Percentiles rank a stretch among this genome's conserved stretches.
These are phyloP conservation scores for Gonapodya sp. DNA, from an alignment of 192 early-diverging fungal genomes.

Conservation along the genomic window DNA sequence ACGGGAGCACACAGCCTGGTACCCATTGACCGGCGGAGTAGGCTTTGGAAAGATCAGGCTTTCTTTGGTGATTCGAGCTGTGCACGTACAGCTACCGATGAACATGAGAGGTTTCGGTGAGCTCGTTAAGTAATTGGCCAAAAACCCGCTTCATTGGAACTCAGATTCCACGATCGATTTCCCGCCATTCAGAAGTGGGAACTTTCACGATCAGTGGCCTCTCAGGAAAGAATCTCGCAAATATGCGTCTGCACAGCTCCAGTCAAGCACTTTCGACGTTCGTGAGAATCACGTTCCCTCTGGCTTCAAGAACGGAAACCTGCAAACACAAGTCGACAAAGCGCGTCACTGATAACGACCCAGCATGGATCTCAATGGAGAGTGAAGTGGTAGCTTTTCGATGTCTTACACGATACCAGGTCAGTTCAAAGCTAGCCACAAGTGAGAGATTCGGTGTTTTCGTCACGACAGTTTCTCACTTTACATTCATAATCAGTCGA, in stretches of 20 bases:
- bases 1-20: neutral
- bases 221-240: neutral
- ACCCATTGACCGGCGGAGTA: neutral
- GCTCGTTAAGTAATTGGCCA: too few species aligned
- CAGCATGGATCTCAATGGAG: neutral
- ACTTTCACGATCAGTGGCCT: neutral
- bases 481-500: too few species aligned
- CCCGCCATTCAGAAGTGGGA: neutral
- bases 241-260: neutral
- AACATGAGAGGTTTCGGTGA: neutral
- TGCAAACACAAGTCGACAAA: neutral
- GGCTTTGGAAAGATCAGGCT: neutral
- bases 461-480: neutral
- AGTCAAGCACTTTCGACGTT: neutral
- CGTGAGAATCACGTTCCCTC: neutral
- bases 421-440: neutral
- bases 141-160: too few species aligned
- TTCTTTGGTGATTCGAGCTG: neutral
- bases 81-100: neutral
- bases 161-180: neutral
- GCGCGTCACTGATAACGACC: neutral
- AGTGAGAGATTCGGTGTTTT: neutral
- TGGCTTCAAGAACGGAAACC: neutral
- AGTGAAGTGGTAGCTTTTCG: neutral
- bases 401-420: neutral